Evolutionary conservation across 306 rosid genomes (phyloP).

Genomic region (Vicia villosa): DNA sequence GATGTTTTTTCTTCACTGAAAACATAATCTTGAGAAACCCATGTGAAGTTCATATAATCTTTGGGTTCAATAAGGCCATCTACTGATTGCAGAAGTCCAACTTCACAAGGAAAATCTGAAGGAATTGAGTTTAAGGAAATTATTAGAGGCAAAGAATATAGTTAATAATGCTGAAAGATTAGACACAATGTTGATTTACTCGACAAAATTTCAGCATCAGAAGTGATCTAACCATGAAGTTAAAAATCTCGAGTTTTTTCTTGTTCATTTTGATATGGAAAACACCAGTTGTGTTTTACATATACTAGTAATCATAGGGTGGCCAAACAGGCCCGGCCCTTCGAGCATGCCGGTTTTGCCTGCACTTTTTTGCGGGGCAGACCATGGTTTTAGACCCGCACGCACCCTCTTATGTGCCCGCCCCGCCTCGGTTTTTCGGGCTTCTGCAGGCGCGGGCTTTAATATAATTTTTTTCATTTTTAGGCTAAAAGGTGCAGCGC

Average conservation of each 20-base stretch:
- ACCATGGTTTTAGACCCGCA: no score
- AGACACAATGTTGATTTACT: constrained; percentile 23
- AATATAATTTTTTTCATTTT: no score
- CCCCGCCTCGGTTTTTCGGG: no score
- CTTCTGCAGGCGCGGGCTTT: no score
- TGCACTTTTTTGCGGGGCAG: no score
- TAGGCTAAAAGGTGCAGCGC: no score
- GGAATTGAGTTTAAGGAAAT: constrained; percentile 24
- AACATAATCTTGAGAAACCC: constrained; percentile 66
- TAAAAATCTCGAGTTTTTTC: constrained; percentile 16
- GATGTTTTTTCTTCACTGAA: constrained; percentile 53
- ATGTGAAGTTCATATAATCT: constrained; percentile 54
- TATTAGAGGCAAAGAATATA: constrained; percentile 35
- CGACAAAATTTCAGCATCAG: constrained; percentile 19
- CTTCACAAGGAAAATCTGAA: constrained; percentile 84
- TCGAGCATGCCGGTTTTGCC: no score
- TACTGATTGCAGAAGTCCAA: constrained; percentile 63
- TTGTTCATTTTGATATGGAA: constrained; percentile 25
- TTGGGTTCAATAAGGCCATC: constrained; percentile 63
- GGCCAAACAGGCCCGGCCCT: no score
- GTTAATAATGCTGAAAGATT: constrained; percentile 31
- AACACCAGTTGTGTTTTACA: constrained; percentile 9
- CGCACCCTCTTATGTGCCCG: no score
- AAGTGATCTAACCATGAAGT: constrained; percentile 20
- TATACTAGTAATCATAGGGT: constrained; percentile 15